These are phyloP conservation scores for Dichotomocladium elegans DNA, from an alignment of 371 early-diverging fungal species.

Conservation along the genomic window DNA sequence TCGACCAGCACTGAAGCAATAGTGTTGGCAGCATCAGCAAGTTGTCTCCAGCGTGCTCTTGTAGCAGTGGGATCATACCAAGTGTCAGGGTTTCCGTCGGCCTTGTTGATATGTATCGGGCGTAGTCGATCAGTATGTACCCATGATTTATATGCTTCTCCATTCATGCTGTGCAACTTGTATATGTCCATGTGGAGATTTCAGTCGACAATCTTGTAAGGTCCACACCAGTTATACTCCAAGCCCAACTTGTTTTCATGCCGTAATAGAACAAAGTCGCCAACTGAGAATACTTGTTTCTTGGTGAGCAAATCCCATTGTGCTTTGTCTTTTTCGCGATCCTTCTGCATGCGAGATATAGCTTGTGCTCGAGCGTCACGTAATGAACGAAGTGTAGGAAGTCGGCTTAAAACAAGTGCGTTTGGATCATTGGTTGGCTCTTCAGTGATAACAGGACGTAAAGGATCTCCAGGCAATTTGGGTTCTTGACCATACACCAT, in stretches of 20 bases:
- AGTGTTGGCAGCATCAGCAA: too few species aligned
- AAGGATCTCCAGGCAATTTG: neutral
- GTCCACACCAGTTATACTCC: constrained; percentile 7
- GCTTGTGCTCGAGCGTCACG: constrained; percentile 11
- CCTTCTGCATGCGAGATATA: neutral
- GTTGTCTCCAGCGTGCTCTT: too few species aligned
- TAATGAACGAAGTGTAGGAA: neutral
- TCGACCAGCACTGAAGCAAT: too few species aligned
- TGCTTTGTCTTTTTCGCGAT: constrained; percentile 14
- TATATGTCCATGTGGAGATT: constrained; percentile 2
- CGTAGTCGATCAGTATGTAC: too few species aligned
- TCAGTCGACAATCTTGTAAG: neutral
- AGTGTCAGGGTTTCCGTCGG: too few species aligned
- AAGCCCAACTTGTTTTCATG: too few species aligned
- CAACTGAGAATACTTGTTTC: constrained; percentile 1
- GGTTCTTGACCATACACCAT: constrained; percentile 1
- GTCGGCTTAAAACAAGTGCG: neutral
- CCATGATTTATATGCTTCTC: too few species aligned
- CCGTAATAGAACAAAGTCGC: constrained; percentile 10
- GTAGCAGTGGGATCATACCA: too few species aligned
- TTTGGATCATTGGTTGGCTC: neutral
- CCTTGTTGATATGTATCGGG: too few species aligned
- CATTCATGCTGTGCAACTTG: neutral
- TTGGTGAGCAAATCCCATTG: constrained; percentile 12
- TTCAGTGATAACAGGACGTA: neutral